Evolutionary conservation across 208 protist species (phyloP).

Genomic region (Trypanosoma rangeli): DNA sequence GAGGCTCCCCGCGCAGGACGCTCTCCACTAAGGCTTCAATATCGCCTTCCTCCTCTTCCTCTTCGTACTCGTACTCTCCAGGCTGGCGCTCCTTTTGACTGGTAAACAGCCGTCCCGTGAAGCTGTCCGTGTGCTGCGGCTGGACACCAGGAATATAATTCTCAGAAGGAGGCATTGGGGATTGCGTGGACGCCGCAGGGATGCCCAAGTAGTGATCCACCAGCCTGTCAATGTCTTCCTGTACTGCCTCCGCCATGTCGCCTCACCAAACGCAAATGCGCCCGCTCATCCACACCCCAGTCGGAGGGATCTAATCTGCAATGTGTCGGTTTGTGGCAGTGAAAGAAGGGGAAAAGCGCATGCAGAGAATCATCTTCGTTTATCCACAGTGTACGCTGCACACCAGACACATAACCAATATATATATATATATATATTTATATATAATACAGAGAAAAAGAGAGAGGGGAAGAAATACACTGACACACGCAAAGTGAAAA

Average conservation of each 20-base stretch:
- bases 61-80: neutral
- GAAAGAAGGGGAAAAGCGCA: neutral
- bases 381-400: no score
- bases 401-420: neutral
- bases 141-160: neutral
- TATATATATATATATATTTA: neutral
- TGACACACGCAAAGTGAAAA: neutral
- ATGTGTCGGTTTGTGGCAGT: no score
- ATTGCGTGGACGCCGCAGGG: neutral
- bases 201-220: conserved; percentile 21
- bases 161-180: neutral
- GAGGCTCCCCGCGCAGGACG: conserved; percentile 6
- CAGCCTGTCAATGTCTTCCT: conserved; percentile 17
- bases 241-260: neutral
- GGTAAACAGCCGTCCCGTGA: neutral
- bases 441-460: neutral
- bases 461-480: neutral
- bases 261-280: neutral
- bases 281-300: neutral
- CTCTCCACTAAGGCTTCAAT: conserved; percentile 18
- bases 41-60: neutral
- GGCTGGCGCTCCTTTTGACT: neutral
- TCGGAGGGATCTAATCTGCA: neutral
- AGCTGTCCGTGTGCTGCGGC: neutral
- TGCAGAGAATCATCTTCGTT: no score